These are phyloP conservation scores for Tricholoma sp. DNA, from an alignment of 768 basidiomycete species.

Conservation along the genomic window DNA sequence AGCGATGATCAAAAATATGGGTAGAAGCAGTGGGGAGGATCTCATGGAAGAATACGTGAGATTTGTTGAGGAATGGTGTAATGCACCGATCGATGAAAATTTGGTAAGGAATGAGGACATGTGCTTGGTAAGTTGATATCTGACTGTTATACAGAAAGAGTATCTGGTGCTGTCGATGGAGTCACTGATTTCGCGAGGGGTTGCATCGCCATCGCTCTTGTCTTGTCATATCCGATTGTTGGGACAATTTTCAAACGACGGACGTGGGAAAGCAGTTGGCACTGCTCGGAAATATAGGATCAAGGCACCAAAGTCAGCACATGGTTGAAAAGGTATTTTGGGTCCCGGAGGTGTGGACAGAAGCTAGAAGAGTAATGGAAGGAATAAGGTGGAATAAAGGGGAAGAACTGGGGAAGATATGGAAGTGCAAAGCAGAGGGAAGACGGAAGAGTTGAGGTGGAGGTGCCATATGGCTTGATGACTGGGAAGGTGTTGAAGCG, in stretches of 20 bases:
- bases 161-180: constrained; percentile 49
- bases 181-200: constrained; percentile 23
- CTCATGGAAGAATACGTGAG: constrained; percentile 35
- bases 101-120: constrained; percentile 38
- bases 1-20: constrained; percentile 26
- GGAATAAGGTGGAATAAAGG: no score
- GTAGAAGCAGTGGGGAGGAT: constrained; percentile 18
- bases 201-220: constrained; percentile 25
- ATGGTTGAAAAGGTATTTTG: constrained; percentile 31
- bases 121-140: neutral
- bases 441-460: no score
- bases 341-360: constrained; percentile 31
- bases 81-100: constrained; percentile 39
- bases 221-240: constrained; percentile 27
- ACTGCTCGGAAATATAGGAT: constrained; percentile 44
- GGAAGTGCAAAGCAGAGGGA: no score
- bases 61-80: constrained; percentile 52
- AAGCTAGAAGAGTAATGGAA: constrained; percentile 36
- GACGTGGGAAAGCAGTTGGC: constrained; percentile 30
- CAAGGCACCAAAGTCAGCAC: constrained; percentile 28
- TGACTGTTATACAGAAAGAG: constrained; percentile 43
- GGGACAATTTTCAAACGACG: constrained; percentile 10
- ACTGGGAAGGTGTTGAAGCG: no score
- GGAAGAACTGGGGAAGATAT: constrained; percentile 27
- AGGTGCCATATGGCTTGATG: no score